Conservation (phyloP, 192 early-diverging fungal species). For the Podila epigama region DNA sequence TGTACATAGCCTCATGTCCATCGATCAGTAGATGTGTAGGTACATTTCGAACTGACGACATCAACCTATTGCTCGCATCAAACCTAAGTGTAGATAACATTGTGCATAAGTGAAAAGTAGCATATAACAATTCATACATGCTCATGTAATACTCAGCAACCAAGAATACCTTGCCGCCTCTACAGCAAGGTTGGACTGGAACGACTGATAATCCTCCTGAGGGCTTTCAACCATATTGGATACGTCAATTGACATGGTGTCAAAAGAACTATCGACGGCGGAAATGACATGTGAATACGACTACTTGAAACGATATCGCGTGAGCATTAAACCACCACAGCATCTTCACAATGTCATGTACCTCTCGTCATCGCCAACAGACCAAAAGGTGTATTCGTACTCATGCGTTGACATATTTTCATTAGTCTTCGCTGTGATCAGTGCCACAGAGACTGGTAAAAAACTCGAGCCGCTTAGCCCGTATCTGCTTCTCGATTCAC, state of each 20-base stretch:
- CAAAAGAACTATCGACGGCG: slow-evolving; percentile 27
- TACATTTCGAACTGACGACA: slow-evolving; percentile 22
- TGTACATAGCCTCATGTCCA: slow-evolving; percentile 46
- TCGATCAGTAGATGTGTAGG: slow-evolving; percentile 20
- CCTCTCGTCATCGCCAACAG: slow-evolving; percentile 25
- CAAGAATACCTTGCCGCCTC: slow-evolving; percentile 19
- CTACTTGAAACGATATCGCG: no score
- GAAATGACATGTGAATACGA: no score
- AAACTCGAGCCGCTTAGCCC: not conserved
- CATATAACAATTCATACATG: not conserved
- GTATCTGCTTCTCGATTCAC: not conserved
- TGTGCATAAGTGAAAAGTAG: not conserved
- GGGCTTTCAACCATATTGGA: slow-evolving; percentile 50
- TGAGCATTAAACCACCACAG: no score
- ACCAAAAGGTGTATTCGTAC: slow-evolving; percentile 47
- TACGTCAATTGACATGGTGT: slow-evolving; percentile 15
- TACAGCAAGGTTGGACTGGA: slow-evolving; percentile 41
- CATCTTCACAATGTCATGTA: slow-evolving; percentile 1
- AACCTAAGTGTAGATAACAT: not conserved
- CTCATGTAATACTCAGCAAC: not conserved
- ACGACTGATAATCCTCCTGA: slow-evolving; percentile 47
- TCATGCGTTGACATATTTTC: slow-evolving; percentile 42
- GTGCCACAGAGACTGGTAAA: slow-evolving; percentile 18
- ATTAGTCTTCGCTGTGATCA: slow-evolving; percentile 44
- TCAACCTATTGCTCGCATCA: slow-evolving; percentile 22